phyloP scores from a whole-genome alignment of 768 basidiomycete species.

The Tricholoma sp. region DNA sequence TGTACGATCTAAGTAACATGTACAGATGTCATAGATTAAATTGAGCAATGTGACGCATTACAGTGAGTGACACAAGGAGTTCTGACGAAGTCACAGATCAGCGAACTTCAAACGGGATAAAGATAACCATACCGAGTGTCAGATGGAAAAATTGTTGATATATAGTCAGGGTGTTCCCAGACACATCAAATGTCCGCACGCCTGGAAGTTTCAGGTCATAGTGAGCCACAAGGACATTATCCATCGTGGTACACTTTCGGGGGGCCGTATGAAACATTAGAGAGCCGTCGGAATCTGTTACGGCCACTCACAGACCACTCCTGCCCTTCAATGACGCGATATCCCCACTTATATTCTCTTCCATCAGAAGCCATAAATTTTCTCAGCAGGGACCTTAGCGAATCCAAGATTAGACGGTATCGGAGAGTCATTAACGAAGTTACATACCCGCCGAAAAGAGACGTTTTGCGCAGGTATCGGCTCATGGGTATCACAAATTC shows the following conservation, averaged over 20 bases:
- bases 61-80: slow-evolving; percentile 46
- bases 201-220: slow-evolving; percentile 56
- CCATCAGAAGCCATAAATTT: slow-evolving; percentile 70
- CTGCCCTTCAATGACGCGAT: slow-evolving; percentile 48
- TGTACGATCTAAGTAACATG: too few relatives aligned
- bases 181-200: slow-evolving; percentile 51
- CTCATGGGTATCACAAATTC: slow-evolving; percentile 49
- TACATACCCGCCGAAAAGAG: slow-evolving; percentile 62
- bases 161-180: slow-evolving; percentile 59
- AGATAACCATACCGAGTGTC: slow-evolving; percentile 41
- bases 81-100: slow-evolving; percentile 25
- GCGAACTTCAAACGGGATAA: neutral
- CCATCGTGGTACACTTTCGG: slow-evolving; percentile 47
- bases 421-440: neutral
- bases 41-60: slow-evolving; percentile 55
- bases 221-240: slow-evolving; percentile 56
- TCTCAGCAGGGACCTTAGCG: slow-evolving; percentile 53
- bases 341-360: slow-evolving; percentile 65
- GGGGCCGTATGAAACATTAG: neutral
- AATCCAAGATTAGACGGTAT: neutral
- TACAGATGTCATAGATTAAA: slow-evolving; percentile 27
- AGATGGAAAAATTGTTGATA: slow-evolving; percentile 50
- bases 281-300: neutral
- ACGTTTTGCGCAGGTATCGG: slow-evolving; percentile 57
- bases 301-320: slow-evolving; percentile 69